phyloP scores from a whole-genome alignment of 495 filamentous ascomycete species.

The Aspergillus sparsus region DNA sequence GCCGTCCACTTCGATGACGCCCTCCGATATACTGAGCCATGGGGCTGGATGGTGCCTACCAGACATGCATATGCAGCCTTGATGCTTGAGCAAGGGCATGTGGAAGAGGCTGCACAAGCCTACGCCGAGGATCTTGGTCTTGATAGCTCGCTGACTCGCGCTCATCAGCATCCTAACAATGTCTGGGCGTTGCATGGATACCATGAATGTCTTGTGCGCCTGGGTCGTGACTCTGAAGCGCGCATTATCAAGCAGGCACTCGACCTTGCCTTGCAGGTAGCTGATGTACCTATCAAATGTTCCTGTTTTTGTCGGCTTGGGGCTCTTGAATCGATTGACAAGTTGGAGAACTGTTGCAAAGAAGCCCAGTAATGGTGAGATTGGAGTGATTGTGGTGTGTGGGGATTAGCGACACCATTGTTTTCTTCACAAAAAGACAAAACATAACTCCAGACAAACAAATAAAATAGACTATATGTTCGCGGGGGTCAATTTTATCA shows the following conservation, averaged over 20 bases:
- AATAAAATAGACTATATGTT: too few relatives aligned
- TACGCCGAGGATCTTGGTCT: slow-evolving; percentile 66
- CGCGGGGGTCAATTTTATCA: too few relatives aligned
- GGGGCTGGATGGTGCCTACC: slow-evolving; percentile 70
- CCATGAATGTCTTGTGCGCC: slow-evolving; percentile 59
- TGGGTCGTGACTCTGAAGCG: slow-evolving; percentile 53
- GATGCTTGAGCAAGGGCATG: slow-evolving; percentile 59
- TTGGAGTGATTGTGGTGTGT: too few relatives aligned
- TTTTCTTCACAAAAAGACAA: too few relatives aligned
- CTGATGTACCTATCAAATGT: slow-evolving; percentile 59
- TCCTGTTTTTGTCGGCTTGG: slow-evolving; percentile 62
- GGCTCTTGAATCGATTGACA: not conserved
- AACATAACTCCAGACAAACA: too few relatives aligned
- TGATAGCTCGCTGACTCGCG: slow-evolving; percentile 53
- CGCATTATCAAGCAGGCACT: slow-evolving; percentile 50
- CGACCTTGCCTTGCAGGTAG: slow-evolving; percentile 48
- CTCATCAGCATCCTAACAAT: slow-evolving; percentile 63
- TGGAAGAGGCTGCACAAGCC: slow-evolving; percentile 54
- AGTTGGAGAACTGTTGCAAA: not conserved
- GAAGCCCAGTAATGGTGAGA: too few relatives aligned
- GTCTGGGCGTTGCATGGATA: slow-evolving; percentile 69
- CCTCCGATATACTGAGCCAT: slow-evolving; percentile 67
- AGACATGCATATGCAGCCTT: slow-evolving; percentile 67
- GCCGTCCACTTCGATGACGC: slow-evolving; percentile 55
- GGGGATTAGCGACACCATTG: too few relatives aligned